Evolutionary conservation across 352 stramenopile genomes (phyloP).

Genomic region (Aphanomyces euteiches): DNA sequence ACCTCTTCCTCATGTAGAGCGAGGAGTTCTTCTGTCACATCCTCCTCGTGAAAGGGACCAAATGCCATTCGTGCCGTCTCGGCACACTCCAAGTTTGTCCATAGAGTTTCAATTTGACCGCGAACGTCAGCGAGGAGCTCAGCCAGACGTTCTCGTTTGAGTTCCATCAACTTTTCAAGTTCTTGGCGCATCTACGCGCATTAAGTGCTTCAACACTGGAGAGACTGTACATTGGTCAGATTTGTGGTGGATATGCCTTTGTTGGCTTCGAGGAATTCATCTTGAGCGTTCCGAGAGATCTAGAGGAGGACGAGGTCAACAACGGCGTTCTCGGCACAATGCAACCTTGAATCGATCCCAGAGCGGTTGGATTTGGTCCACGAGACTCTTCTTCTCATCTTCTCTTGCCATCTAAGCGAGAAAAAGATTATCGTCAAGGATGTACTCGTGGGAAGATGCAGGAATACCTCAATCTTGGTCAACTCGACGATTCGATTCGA

Average conservation of each 20-base stretch:
- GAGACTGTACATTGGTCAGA: not conserved
- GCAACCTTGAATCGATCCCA: slow-evolving; percentile 39
- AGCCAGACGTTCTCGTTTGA: not conserved
- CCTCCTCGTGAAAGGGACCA: slow-evolving; percentile 32
- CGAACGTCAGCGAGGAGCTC: slow-evolving; percentile 12
- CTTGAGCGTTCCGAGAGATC: slow-evolving; percentile 37
- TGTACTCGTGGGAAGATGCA: not conserved
- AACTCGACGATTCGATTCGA: slow-evolving; percentile 40
- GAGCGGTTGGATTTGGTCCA: slow-evolving; percentile 37
- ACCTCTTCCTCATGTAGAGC: slow-evolving; percentile 37
- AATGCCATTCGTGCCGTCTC: slow-evolving; percentile 28
- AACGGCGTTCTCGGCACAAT: not conserved
- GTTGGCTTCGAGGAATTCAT: slow-evolving; percentile 35
- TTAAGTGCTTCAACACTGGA: too few species aligned
- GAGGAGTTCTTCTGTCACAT: slow-evolving; percentile 37
- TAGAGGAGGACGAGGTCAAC: slow-evolving; percentile 8
- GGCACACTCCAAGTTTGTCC: slow-evolving; percentile 11
- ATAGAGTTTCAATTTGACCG: slow-evolving; percentile 17
- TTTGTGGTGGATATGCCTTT: slow-evolving; percentile 32
- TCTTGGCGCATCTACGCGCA: not conserved
- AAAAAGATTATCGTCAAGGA: not conserved
- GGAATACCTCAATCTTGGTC: slow-evolving; percentile 33
- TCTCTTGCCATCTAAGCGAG: slow-evolving; percentile 29
- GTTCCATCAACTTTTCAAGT: not conserved
- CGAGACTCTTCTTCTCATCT: not conserved